Percentiles rank a stretch among this genome's conserved stretches.
phyloP scores from a whole-genome alignment of 2,329 filamentous ascomycete genomes.

The Orbilia brochopaga region DNA sequence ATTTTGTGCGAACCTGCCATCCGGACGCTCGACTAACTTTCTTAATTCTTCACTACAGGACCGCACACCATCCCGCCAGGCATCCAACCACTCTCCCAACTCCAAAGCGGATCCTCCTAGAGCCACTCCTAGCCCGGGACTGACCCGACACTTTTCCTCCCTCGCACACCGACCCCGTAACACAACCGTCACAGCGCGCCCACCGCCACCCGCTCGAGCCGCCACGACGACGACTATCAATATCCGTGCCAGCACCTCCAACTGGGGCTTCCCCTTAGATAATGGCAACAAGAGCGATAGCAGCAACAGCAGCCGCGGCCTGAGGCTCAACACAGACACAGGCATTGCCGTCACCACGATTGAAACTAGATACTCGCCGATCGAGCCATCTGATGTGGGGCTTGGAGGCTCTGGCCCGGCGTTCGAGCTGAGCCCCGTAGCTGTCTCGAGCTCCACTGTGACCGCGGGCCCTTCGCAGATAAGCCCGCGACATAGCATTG shows the following conservation, averaged over 20 bases:
- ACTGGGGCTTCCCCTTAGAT: conserved; percentile 44
- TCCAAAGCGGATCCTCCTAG: conserved; percentile 23
- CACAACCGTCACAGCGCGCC: conserved; percentile 15
- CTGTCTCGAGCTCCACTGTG: background rate
- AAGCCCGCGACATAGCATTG: conserved; percentile 35
- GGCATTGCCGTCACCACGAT: conserved; percentile 41
- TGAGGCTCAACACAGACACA: conserved; percentile 26
- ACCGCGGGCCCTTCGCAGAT: conserved; percentile 3
- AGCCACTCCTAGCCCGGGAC: conserved; percentile 11
- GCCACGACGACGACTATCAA: background rate
- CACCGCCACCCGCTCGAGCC: conserved; percentile 11
- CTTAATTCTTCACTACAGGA: conserved; percentile 10
- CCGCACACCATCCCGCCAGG: conserved; percentile 33
- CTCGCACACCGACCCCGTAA: conserved; percentile 22
- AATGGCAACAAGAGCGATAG: conserved; percentile 11
- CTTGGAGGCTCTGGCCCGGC: conserved; percentile 28
- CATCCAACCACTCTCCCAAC: conserved; percentile 21
- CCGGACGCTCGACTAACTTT: background rate
- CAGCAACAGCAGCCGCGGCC: background rate
- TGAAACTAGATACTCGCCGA: conserved; percentile 41
- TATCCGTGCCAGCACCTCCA: conserved; percentile 19
- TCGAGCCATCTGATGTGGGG: conserved; percentile 13
- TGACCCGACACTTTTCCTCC: conserved; percentile 37
- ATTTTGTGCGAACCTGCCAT: background rate
- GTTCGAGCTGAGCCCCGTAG: conserved; percentile 37